A percentile compares a stretch with the other conserved stretches of the same genome.
Conservation (phyloP, 2,329 filamentous ascomycete genomes). For the Aspergillus uvarum region DNA sequence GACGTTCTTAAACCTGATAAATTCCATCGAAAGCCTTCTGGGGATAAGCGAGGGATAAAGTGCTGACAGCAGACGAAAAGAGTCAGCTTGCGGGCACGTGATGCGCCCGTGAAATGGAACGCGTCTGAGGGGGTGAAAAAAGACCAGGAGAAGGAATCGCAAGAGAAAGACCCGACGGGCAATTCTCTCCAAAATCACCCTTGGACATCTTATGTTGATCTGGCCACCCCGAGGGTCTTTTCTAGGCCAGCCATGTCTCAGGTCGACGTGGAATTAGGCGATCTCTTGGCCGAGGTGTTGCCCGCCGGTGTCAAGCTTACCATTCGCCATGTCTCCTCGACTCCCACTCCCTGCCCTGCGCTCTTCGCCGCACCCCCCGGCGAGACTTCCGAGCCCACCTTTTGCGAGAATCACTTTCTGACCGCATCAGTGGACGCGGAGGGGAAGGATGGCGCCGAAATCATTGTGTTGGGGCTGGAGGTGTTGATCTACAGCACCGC, state of each 20-base stretch:
- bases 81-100: conserved; percentile 16
- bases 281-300: conserved; percentile 53
- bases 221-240: not conserved
- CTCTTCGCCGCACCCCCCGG: conserved; percentile 78
- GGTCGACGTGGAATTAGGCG: conserved; percentile 38
- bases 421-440: conserved; percentile 52
- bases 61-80: not conserved
- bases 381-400: conserved; percentile 71
- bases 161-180: conserved; percentile 4
- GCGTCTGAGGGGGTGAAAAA: conserved; percentile 5
- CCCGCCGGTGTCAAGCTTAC: conserved; percentile 60
- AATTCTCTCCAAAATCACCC: not conserved
- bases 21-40: not conserved
- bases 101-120: conserved; percentile 14
- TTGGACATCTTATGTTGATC: not conserved
- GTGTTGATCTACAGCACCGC: conserved; percentile 82
- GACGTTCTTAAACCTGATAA: not conserved
- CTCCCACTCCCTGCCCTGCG: conserved; percentile 69
- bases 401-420: conserved; percentile 81
- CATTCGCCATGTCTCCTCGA: conserved; percentile 84
- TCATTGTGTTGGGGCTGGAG: conserved; percentile 81
- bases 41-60: not conserved
- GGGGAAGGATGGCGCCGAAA: conserved; percentile 41
- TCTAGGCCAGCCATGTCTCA: conserved; percentile 25
- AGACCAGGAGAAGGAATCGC: not conserved